Percentiles rank a stretch among this genome's conserved stretches.
Evolutionary conservation across 306 rosid genomes (phyloP).

Genomic region (Chamaecrista fasciculata): DNA sequence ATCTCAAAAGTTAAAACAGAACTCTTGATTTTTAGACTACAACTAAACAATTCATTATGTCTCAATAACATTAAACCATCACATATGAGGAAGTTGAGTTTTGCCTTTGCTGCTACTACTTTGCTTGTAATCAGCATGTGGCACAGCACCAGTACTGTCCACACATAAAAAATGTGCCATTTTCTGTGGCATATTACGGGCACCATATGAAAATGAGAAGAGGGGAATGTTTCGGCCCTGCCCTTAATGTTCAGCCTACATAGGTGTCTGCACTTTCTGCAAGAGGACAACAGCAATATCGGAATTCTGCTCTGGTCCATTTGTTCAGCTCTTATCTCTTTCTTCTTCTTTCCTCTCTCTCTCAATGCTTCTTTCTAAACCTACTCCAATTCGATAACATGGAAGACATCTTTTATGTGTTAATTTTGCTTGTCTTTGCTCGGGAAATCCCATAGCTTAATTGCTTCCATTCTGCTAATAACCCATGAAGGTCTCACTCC

Average conservation of each 20-base stretch:
- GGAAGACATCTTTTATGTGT: not conserved
- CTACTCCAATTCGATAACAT: not conserved
- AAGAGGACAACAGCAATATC: not conserved
- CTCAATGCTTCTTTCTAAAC: not conserved
- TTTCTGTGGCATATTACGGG: not conserved
- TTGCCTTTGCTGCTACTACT: not conserved
- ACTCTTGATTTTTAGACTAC: not conserved
- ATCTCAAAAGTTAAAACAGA: constrained; percentile 1
- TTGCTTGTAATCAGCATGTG: not conserved
- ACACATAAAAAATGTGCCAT: not conserved
- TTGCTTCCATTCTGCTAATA: not conserved
- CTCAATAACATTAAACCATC: not conserved
- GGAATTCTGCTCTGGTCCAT: not conserved
- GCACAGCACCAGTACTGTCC: not conserved
- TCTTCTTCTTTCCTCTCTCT: not conserved
- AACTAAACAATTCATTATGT: not conserved
- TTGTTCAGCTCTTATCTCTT: not conserved
- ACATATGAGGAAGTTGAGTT: not conserved
- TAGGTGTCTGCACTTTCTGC: not conserved
- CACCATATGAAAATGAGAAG: not conserved
- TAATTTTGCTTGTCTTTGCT: not conserved
- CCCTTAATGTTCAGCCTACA: no score
- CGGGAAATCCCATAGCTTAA: not conserved
- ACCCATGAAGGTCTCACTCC: not conserved
- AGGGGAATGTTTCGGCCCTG: not conserved